phyloP scores from a whole-genome alignment of 305 asterid species.

The Plantago rigida region DNA sequence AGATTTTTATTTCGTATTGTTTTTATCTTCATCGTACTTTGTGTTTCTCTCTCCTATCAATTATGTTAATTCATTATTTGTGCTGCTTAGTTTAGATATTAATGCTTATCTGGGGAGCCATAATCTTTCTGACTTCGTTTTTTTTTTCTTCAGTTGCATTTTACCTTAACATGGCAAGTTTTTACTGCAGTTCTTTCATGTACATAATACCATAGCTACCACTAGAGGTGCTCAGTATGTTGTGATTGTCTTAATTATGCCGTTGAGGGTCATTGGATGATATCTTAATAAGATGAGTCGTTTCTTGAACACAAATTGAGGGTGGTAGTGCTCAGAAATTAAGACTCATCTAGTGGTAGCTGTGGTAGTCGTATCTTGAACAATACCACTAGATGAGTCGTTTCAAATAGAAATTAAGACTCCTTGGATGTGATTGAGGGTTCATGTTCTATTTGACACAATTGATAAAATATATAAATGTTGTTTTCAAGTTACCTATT shows the following conservation, averaged over 20 bases:
- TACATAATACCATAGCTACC: background rate
- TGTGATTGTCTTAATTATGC: background rate
- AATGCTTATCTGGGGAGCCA: background rate
- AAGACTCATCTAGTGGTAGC: too few species aligned
- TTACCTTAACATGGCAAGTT: constrained; percentile 11
- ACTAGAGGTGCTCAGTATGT: background rate
- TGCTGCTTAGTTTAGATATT: constrained; percentile 14
- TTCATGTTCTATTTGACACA: background rate
- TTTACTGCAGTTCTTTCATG: background rate
- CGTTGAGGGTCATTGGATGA: background rate
- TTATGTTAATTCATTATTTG: constrained; percentile 2
- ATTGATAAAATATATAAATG: background rate
- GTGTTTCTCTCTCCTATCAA: background rate
- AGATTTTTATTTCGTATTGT: constrained; percentile 6
- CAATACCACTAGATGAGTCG: too few species aligned
- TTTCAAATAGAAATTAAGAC: too few species aligned
- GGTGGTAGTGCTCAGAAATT: too few species aligned
- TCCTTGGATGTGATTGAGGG: too few species aligned
- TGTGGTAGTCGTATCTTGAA: too few species aligned
- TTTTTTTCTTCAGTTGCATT: background rate
- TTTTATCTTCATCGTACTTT: background rate
- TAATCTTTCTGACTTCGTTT: background rate
- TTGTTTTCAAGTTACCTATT: background rate
- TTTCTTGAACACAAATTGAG: background rate
- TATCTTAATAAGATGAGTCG: background rate